Percentiles rank a stretch among this genome's conserved stretches.
Conservation (phyloP, 2,329 filamentous ascomycete species). For the Fusarium avenaceum region DNA sequence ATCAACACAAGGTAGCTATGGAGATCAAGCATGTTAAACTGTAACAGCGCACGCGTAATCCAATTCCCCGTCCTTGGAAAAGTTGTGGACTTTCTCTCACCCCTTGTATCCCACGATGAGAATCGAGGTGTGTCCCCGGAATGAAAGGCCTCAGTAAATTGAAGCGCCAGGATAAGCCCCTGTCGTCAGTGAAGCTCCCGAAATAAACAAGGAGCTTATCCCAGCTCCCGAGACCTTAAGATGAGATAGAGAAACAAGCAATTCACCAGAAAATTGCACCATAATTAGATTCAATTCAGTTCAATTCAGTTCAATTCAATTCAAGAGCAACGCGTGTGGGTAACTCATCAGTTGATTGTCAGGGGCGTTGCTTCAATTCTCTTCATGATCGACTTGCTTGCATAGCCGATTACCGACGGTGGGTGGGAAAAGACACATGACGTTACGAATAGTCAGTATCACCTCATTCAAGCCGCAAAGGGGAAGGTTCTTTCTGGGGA, state of each 20-base stretch:
- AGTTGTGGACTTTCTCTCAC: conserved; percentile 20
- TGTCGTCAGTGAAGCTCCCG: conserved; percentile 25
- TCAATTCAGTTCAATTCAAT: no score
- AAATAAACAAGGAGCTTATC: conserved; percentile 39
- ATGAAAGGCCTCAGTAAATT: conserved; percentile 28
- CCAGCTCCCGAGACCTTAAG: conserved; percentile 11
- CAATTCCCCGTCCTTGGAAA: conserved; percentile 37
- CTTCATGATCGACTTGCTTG: conserved; percentile 35
- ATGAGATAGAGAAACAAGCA: conserved; percentile 6
- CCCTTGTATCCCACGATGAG: conserved; percentile 31
- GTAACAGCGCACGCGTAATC: conserved; percentile 34
- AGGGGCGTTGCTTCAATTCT: conserved; percentile 22
- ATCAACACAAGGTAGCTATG: conserved; percentile 2
- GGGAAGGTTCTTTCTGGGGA: conserved; percentile 19
- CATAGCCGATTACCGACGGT: conserved; percentile 39
- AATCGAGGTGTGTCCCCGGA: conserved; percentile 13
- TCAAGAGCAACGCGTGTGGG: neutral
- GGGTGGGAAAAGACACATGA: conserved; percentile 35
- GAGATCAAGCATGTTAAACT: conserved; percentile 8
- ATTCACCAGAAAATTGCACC: neutral
- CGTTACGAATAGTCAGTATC: conserved; percentile 30
- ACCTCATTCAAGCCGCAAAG: conserved; percentile 27
- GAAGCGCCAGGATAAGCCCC: conserved; percentile 22
- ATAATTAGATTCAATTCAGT: neutral
- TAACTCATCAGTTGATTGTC: conserved; percentile 21